These are phyloP conservation scores for Penicillium verhagenii DNA, from an alignment of 495 filamentous ascomycete species.

Conservation along the genomic window DNA sequence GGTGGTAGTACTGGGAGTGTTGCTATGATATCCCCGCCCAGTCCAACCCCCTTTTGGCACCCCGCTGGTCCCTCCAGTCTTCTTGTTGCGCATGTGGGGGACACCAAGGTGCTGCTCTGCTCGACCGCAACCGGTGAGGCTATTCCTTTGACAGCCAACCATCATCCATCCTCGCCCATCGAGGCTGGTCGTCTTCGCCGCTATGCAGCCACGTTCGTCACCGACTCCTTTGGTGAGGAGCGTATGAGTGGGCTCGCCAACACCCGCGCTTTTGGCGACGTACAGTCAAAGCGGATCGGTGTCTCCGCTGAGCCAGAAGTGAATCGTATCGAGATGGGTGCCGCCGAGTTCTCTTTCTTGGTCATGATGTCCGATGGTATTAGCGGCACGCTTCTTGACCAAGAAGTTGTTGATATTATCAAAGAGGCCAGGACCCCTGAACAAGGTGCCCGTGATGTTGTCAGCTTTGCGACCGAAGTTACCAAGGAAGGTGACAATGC, in stretches of 20 bases:
- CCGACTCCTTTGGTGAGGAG: slow-evolving; percentile 96
- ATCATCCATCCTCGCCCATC: slow-evolving; percentile 82
- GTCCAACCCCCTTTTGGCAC: slow-evolving; percentile 91
- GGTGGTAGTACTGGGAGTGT: slow-evolving; percentile 89
- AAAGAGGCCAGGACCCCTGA: slow-evolving; percentile 93
- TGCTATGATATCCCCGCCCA: slow-evolving; percentile 87
- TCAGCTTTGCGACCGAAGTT: slow-evolving; percentile 84
- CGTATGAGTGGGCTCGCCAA: slow-evolving; percentile 92
- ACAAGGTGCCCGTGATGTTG: slow-evolving; percentile 73
- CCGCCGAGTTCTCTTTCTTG: slow-evolving; percentile 83
- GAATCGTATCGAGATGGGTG: slow-evolving; percentile 64
- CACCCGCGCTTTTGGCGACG: slow-evolving; percentile 89
- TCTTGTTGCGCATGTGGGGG: slow-evolving; percentile 87
- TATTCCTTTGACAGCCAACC: slow-evolving; percentile 77
- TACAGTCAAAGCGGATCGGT: slow-evolving; percentile 84
- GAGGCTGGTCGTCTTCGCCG: slow-evolving; percentile 82
- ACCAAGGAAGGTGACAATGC: slow-evolving; percentile 84
- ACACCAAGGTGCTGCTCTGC: slow-evolving; percentile 87
- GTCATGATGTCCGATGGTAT: slow-evolving; percentile 88
- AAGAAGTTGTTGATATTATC: slow-evolving; percentile 93
- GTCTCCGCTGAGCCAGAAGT: slow-evolving; percentile 93
- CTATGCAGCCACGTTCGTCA: slow-evolving; percentile 82
- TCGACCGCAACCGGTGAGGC: slow-evolving; percentile 74
- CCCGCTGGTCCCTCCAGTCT: slow-evolving; percentile 79
- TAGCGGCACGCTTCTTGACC: slow-evolving; percentile 75